Evolutionary conservation across 2,329 filamentous ascomycete species (phyloP), one percentile per base, ranked within the genome.

Genomic region (Microdochium paspali): DNA sequence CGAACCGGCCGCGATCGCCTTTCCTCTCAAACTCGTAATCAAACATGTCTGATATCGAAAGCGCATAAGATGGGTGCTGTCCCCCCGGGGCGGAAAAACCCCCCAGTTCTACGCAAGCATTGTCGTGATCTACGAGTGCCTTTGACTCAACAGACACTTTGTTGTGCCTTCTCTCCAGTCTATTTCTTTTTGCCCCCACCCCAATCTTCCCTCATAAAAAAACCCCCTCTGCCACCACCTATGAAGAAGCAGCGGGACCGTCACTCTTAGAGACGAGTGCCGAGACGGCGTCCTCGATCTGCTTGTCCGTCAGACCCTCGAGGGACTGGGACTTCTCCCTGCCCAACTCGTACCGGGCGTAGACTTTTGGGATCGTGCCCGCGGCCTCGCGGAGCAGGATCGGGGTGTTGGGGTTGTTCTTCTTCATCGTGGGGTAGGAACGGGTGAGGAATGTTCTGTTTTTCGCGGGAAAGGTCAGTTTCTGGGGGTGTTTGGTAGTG

Each of bases 371-470:
- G 65, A 86, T 73, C 47, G 87, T 88, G 61, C 87, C 89, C 58
- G 80, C 73, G 46, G 91, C 93, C 75, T 97, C 93, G 64, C 93
- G 87, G 62, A 98, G 83, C 75, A 98, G 76, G 69, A 98, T 97
- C 47, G 93, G 93, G 44, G 80, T 90, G 68, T 87, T 75, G 49
- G 93, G 93, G 74, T 98, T 98, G 78, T 91, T 87, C 77, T 95
- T 94, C 82, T 98, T 98, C 91, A 98, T 97, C 51, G 87, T 93
- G 44, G 93, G 93, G 70, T 98, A 98, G 56, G 90, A 84, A 65
- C 88, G 82, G 55, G 84, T 85, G 56, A 98, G 77, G 72, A 98
- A 98, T 25, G 86, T 84, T 67, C 93, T 96, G 59, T 21, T 35
- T n/a, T 45, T 4, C 28, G 44, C 46, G 26, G 21, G 46, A 47